phyloP scores from a whole-genome alignment of 1,139 yeast genomes.

The Pichia inconspicua region DNA sequence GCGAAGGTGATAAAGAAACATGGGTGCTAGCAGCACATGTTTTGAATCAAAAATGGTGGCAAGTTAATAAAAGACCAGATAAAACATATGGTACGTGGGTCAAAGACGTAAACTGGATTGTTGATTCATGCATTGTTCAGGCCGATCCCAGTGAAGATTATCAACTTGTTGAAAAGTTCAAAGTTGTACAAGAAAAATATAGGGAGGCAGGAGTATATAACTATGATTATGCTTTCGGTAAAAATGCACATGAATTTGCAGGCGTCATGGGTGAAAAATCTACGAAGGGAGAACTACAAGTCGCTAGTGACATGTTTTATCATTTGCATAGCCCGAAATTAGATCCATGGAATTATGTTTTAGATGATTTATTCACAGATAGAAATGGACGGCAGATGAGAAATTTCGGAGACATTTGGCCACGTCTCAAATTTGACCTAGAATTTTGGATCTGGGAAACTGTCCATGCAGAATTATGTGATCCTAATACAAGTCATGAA shows the following conservation, averaged over 20 bases:
- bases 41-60: conserved; percentile 42
- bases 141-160: conserved; percentile 20
- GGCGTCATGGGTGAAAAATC: conserved; percentile 8
- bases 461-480: conserved; percentile 18
- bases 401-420: conserved; percentile 19
- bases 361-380: conserved; percentile 15
- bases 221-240: conserved; percentile 19
- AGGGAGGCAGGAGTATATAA: conserved; percentile 13
- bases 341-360: conserved; percentile 22
- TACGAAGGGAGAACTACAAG: neutral
- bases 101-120: conserved; percentile 26
- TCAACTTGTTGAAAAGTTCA: conserved; percentile 9
- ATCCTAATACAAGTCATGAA: neutral
- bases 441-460: conserved; percentile 21
- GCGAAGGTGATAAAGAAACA: conserved; percentile 64
- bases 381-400: conserved; percentile 11
- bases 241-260: conserved; percentile 11
- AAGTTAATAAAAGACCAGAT: conserved; percentile 30
- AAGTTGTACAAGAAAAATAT: neutral
- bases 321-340: conserved; percentile 37
- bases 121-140: conserved; percentile 22
- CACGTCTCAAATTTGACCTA: conserved; percentile 13
- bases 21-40: conserved; percentile 54
- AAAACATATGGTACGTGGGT: conserved; percentile 28
- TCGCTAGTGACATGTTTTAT: conserved; percentile 28